Evolutionary conservation across 192 early-diverging fungal species (phyloP).

Genomic region (Chytriomyces confervae): DNA sequence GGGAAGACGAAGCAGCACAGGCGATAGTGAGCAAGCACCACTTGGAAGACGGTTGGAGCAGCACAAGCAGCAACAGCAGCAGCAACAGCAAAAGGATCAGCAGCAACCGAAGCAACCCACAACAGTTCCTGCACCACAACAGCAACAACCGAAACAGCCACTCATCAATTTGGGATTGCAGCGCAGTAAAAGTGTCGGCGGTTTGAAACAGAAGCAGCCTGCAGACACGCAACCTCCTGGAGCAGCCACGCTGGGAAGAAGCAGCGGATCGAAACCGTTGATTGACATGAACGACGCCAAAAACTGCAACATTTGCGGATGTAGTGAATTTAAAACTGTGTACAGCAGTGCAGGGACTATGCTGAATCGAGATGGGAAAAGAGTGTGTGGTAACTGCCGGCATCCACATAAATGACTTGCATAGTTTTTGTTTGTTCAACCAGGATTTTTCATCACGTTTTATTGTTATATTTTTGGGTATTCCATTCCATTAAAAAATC

Average conservation of each 20-base stretch:
- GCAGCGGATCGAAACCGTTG: slow-evolving; percentile 37
- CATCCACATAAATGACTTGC: slow-evolving; percentile 21
- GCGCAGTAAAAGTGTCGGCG: not conserved
- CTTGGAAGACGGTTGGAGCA: not conserved
- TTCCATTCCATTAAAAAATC: too few species aligned
- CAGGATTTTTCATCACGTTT: not conserved
- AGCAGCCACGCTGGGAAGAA: not conserved
- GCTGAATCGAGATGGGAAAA: slow-evolving; percentile 14
- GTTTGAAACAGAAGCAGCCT: not conserved
- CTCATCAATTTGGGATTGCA: not conserved
- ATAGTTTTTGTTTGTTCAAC: not conserved
- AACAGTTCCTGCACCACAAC: not conserved
- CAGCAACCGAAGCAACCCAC: not conserved
- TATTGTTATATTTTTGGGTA: not conserved
- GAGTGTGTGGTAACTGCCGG: slow-evolving; percentile 39
- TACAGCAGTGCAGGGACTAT: not conserved
- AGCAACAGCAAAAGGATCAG: slow-evolving; percentile 3
- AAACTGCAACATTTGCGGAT: slow-evolving; percentile 53
- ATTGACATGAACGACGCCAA: slow-evolving; percentile 48
- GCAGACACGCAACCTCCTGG: not conserved
- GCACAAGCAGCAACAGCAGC: slow-evolving; percentile 5
- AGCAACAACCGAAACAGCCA: not conserved
- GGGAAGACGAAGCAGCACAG: not conserved
- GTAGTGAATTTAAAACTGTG: slow-evolving; percentile 45
- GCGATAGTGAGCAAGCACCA: not conserved